Evolutionary conservation across 306 rosid genomes (phyloP).

Genomic region (Hylodesmum podocarpum): DNA sequence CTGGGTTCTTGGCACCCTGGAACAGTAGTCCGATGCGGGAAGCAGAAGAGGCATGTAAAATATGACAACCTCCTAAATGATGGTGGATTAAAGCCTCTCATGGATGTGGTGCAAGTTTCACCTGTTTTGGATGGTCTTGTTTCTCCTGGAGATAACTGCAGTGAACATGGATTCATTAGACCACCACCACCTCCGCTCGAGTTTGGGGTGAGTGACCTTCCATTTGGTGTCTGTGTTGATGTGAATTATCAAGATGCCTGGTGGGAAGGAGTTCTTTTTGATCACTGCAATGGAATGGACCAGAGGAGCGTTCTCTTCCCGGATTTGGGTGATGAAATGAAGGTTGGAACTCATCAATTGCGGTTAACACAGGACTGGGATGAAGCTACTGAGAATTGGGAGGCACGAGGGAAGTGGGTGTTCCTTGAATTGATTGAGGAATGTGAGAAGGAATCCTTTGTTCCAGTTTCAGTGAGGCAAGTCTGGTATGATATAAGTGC

Average conservation of each 20-base stretch:
- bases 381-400: constrained; percentile 60
- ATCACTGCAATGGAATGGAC: constrained; percentile 48
- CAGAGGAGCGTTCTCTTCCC: constrained; percentile 75
- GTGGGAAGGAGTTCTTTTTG: constrained; percentile 97
- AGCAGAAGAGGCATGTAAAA: constrained; percentile 48
- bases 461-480: constrained; percentile 70
- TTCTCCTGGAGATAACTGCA: neutral
- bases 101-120: constrained; percentile 55
- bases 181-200: constrained; percentile 54
- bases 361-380: constrained; percentile 79
- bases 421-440: constrained; percentile 74
- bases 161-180: constrained; percentile 57
- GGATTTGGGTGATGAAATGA: constrained; percentile 79
- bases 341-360: constrained; percentile 30
- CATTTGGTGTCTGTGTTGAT: constrained; percentile 74
- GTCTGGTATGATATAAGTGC: constrained; percentile 74
- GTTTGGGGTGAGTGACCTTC: constrained; percentile 36
- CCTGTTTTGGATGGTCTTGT: constrained; percentile 48
- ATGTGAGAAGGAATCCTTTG: constrained; percentile 38
- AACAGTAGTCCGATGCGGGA: constrained; percentile 43
- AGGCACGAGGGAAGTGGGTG: constrained; percentile 66
- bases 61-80: constrained; percentile 59
- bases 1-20: constrained; percentile 89
- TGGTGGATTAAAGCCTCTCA: constrained; percentile 33
- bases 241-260: constrained; percentile 67